Percentiles rank a stretch among this genome's conserved stretches.
phyloP scores from a whole-genome alignment of 2,329 filamentous ascomycete species.

The Claviceps cyperi region DNA sequence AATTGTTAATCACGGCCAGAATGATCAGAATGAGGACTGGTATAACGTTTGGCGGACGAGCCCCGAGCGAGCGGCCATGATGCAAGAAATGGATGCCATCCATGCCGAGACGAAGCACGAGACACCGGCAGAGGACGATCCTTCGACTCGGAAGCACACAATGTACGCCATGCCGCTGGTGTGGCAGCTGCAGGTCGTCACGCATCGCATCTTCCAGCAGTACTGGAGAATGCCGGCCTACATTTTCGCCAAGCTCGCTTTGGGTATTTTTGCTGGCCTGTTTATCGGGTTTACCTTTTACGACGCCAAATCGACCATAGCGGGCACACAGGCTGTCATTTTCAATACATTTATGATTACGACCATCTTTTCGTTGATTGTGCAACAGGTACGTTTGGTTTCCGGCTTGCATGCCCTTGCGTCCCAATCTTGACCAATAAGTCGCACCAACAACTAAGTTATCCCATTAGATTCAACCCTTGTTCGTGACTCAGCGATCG shows the following conservation, averaged over 20 bases:
- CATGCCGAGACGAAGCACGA: constrained; percentile 29
- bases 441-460: no score
- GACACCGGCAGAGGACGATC: constrained; percentile 7
- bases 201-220: constrained; percentile 59
- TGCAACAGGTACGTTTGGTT: constrained; percentile 36
- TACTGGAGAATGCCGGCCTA: constrained; percentile 73
- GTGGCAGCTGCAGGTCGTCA: constrained; percentile 50
- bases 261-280: constrained; percentile 45
- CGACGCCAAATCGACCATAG: constrained; percentile 35
- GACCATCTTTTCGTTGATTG: constrained; percentile 59
- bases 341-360: constrained; percentile 64
- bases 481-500: constrained; percentile 58
- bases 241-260: constrained; percentile 56
- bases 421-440: no score
- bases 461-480: constrained; percentile 38
- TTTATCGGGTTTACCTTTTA: constrained; percentile 69
- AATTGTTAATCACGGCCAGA: constrained; percentile 27
- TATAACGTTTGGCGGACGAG: constrained; percentile 48
- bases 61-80: constrained; percentile 33
- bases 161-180: constrained; percentile 69
- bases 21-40: constrained; percentile 41
- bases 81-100: constrained; percentile 49
- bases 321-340: constrained; percentile 61
- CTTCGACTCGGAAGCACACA: constrained; percentile 21
- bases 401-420: no score